Conservation (phyloP, 1,284 basidiomycete species). For the Boletellus sp. region DNA sequence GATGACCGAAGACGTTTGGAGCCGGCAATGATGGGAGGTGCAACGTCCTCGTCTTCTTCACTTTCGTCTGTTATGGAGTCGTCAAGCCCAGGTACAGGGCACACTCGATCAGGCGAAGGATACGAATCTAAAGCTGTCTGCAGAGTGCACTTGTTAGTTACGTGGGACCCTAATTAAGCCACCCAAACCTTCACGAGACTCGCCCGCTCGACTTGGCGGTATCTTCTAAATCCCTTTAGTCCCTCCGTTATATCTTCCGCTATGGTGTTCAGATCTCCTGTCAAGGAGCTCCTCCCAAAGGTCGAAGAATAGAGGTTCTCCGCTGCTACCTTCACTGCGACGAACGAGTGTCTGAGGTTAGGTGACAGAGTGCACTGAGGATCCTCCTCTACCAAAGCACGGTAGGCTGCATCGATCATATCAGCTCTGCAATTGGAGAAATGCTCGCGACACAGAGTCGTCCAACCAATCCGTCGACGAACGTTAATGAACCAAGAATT, state of each 20-base stretch:
- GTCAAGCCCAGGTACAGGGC: conserved; percentile 6
- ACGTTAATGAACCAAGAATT: conserved; percentile 50
- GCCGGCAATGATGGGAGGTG: conserved; percentile 19
- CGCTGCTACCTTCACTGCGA: conserved; percentile 33
- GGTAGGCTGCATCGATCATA: conserved; percentile 40
- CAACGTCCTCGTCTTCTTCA: conserved; percentile 10
- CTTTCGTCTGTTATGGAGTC: conserved; percentile 8
- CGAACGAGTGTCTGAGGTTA: conserved; percentile 32
- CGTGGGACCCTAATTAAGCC: not conserved
- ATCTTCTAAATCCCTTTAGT: not conserved
- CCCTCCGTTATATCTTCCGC: conserved; percentile 28
- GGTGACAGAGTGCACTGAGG: conserved; percentile 20
- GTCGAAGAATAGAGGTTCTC: conserved; percentile 33
- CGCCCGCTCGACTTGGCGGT: not conserved
- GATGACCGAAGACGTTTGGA: conserved; percentile 21
- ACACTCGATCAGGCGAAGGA: conserved; percentile 12
- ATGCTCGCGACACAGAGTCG: conserved; percentile 33
- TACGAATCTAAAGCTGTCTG: conserved; percentile 9
- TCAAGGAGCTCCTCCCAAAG: conserved; percentile 26
- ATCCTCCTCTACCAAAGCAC: conserved; percentile 36
- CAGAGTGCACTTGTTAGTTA: not conserved
- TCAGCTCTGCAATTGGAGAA: conserved; percentile 40
- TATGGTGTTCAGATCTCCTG: conserved; percentile 25
- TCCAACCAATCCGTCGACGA: conserved; percentile 54
- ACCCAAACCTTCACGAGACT: conserved; percentile 6